Base-by-base conservation (phyloP, 139 green algal genomes). In the Desmodesmus armatus region DNA sequence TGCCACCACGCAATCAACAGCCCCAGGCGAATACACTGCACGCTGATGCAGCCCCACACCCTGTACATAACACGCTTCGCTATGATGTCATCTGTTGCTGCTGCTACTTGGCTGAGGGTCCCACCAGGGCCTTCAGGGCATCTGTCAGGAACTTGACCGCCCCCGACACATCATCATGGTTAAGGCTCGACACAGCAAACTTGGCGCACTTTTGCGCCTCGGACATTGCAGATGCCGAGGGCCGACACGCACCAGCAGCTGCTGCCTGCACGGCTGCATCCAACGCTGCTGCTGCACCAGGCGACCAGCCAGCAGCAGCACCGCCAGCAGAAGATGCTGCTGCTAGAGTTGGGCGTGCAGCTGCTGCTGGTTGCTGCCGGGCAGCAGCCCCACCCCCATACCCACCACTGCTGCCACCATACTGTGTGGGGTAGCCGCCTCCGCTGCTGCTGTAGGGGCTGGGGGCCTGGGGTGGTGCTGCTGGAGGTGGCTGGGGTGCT, bases 101-200 rank as follows among this genome's bases (percentile, higher is more conserved):
- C 44, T 33, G 31, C 37, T 58, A 84, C 43, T 77, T 84, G 23
- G 29, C 78, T 23, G 62, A 35, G 4, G 81, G 83, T 35, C 55
- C 35, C 3, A 89, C 93, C 31, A 96, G 85, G 58, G 94, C 41
- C 19, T 83, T 37, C 40, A 97, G 78, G 29, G 94, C 93, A 51
- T 94, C 86, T 6, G 81, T 66, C 19, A 97, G 87, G 55, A 92
- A 92, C 84, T 94, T 94, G 3, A 96, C 80, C 0, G 93, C 94
- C 3, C 93, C 92, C 2, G 33, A 23, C 0, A 95, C 85, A 73
- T 98, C 95, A 75, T 97, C 94, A 88, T 97, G 97, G 11, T 87
- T 87, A 25, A 97, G 87, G 2, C 91, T 91, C 41, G 90, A 95
- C 9, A 91, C 88, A 7, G 94, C 95, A 35, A 89, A 93, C 83